Conservation (phyloP, 2,329 filamentous ascomycete species). For the Plenodomus biglobosus region DNA sequence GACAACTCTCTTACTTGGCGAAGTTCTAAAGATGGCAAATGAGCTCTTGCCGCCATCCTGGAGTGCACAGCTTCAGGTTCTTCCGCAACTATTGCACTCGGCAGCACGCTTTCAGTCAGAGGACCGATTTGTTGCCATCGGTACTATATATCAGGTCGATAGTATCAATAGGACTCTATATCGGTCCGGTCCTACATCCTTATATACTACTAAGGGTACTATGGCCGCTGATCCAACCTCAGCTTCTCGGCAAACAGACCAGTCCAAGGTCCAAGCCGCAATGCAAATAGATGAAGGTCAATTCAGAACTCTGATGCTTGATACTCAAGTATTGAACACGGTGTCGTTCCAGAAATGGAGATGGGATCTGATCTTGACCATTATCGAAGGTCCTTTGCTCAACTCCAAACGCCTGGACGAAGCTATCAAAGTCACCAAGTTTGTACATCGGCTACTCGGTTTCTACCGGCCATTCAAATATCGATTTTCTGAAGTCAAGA, state of each 20-base stretch:
- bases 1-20: constrained; percentile 85
- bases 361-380: constrained; percentile 87
- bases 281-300: constrained; percentile 65
- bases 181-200: constrained; percentile 62
- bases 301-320: constrained; percentile 65
- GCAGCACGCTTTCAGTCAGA: constrained; percentile 72
- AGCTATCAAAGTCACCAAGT: constrained; percentile 91
- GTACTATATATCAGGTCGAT: constrained; percentile 96
- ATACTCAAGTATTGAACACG: constrained; percentile 83
- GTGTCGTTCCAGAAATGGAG: constrained; percentile 96
- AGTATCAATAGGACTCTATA: constrained; percentile 93
- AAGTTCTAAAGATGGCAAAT: constrained; percentile 86
- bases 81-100: constrained; percentile 80
- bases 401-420: constrained; percentile 92
- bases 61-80: constrained; percentile 81
- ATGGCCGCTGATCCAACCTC: constrained; percentile 19
- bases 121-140: constrained; percentile 76
- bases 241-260: constrained; percentile 46
- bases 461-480: constrained; percentile 98
- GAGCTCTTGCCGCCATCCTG: constrained; percentile 78
- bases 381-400: constrained; percentile 89
- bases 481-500: constrained; percentile 86
- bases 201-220: constrained; percentile 34
- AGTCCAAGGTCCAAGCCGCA: constrained; percentile 57
- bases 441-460: constrained; percentile 89